Base-by-base conservation (phyloP, 2,329 filamentous ascomycete species). In the Diplodia corticola region DNA sequence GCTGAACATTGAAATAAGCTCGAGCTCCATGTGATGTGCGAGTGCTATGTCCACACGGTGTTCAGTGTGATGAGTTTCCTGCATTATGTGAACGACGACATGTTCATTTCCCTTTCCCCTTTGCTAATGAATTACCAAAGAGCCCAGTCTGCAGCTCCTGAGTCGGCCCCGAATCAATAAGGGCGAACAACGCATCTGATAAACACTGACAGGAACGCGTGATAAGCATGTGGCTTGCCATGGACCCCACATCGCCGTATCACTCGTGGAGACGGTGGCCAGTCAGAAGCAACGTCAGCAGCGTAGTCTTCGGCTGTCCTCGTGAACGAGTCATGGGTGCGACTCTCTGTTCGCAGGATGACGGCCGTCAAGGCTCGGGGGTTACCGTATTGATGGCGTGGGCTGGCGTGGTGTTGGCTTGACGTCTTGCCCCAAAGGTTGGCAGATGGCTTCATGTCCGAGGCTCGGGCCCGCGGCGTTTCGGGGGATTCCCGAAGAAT, bases 201-300 rank as follows among this genome's bases (percentile, higher is more conserved):
- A 59, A 28, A 46, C 35, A 30, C 35, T 59, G 33, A 44, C 54
- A 59, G 37, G 55, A 48, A 48, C 55, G 40, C n/a, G 37, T 60
- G 55, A 60, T 48, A 60, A 60, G 55, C 55, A 60, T 44, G 55
- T 60, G 55, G 55, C 55, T 60, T 48, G 55, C 26, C 17, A 48
- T 30, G 40, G 55, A 60, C 55, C 55, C 55, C 55, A 60, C 55
- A 46, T 20, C 22, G 40, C 40, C 40, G 55, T 60, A 40, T 60
- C 55, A 46, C 17, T 40, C 24, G 55, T 60, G 33, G 13, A 28
- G 33, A 59, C 54, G 22, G 10, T 15, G 35, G 6, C 37, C 55
- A 46, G 24, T 60, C 46, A 22, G 4, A 48, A 24, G 5, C 20
- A 4, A 15, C 55, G 55, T 60, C 55, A 60, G 55, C 55, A 30